Percentiles rank a stretch among this genome's conserved stretches.
These are phyloP conservation scores for Edaphochlamys debaryana DNA, from an alignment of 139 green algal species.

Conservation along the genomic window DNA sequence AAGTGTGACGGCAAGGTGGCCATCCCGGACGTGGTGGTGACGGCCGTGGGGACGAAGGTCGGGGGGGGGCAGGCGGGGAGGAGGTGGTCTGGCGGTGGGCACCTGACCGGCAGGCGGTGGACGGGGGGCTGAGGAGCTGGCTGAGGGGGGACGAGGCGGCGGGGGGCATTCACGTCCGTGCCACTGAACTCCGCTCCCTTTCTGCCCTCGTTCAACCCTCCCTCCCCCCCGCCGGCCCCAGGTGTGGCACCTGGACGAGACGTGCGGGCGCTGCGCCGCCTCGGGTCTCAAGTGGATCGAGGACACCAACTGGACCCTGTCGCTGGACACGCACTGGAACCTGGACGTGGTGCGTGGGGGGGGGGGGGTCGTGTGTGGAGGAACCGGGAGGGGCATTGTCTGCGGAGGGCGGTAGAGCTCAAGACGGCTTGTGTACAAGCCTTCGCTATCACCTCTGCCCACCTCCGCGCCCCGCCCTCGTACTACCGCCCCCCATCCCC, in stretches of 20 bases:
- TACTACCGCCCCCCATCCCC: too few relatives aligned
- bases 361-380: too few relatives aligned
- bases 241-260: conserved; percentile 77
- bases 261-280: conserved; percentile 57
- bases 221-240: conserved; percentile 13
- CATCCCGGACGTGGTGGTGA: conserved; percentile 86
- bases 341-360: conserved; percentile 48
- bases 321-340: conserved; percentile 84
- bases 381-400: too few relatives aligned
- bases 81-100: too few relatives aligned
- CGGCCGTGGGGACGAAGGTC: conserved; percentile 90
- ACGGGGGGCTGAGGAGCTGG: not conserved
- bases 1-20: conserved; percentile 76
- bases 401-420: too few relatives aligned
- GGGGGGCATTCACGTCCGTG: too few relatives aligned
- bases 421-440: too few relatives aligned
- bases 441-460: too few relatives aligned
- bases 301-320: conserved; percentile 76
- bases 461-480: too few relatives aligned
- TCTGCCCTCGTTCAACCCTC: too few relatives aligned
- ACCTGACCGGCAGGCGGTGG: too few relatives aligned
- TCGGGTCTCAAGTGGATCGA: conserved; percentile 77
- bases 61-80: not conserved
- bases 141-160: not conserved
- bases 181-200: too few relatives aligned